phyloP scores from a whole-genome alignment of 345 rosid species.

The Kandelia obovata region DNA sequence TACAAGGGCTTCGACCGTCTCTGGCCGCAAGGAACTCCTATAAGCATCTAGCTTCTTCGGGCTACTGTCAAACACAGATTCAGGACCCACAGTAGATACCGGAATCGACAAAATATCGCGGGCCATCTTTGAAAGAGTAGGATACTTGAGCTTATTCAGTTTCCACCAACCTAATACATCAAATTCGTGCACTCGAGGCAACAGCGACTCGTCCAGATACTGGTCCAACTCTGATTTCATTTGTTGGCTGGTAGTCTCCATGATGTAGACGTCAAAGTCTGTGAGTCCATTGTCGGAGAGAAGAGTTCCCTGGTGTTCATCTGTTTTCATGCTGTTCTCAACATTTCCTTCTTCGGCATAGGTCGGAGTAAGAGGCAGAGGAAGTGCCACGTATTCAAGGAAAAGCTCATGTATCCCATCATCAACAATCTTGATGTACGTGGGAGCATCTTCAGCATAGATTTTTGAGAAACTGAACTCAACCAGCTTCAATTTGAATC shows the following conservation, averaged over 20 bases:
- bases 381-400: conserved; percentile 66
- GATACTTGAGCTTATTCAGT: conserved; percentile 74
- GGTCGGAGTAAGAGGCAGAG: conserved; percentile 59
- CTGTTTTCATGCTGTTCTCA: conserved; percentile 27
- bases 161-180: conserved; percentile 93
- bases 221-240: conserved; percentile 84
- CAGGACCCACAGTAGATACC: conserved; percentile 53
- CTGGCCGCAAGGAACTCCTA: conserved; percentile 69
- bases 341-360: conserved; percentile 49
- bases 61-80: conserved; percentile 51
- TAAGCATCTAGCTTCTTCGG: conserved; percentile 64
- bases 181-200: conserved; percentile 72
- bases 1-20: conserved; percentile 80
- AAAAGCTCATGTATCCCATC: conserved; percentile 84
- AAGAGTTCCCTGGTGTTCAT: conserved; percentile 42
- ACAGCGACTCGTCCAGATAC: conserved; percentile 75
- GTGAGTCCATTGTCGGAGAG: conserved; percentile 59
- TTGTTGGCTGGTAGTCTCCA: conserved; percentile 68
- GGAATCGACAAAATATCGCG: conserved; percentile 68
- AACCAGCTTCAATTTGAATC: conserved; percentile 91
- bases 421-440: conserved; percentile 61
- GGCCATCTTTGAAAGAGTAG: conserved; percentile 84
- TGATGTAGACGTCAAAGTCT: conserved; percentile 74
- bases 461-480: conserved; percentile 90
- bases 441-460: conserved; percentile 69